Evolutionary conservation across 1,284 basidiomycete species (phyloP), one percentile per base, ranked within the genome.

Genomic region (Apiotrichum porosum): DNA sequence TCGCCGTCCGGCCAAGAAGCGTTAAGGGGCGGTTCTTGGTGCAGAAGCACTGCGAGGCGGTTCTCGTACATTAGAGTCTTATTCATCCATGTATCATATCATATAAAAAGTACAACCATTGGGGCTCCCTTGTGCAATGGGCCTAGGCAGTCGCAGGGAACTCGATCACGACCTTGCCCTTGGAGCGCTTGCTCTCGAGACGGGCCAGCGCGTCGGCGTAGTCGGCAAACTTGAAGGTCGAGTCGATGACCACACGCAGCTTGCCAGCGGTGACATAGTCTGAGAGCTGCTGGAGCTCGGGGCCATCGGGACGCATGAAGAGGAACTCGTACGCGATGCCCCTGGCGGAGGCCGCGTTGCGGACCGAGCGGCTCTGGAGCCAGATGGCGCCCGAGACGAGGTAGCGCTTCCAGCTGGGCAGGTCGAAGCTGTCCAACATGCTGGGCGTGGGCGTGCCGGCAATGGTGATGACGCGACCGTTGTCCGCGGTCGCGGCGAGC

Each of bases 111-210:
- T n/a, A n/a, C n/a, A n/a, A n/a, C n/a, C n/a, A n/a, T n/a, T n/a
- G n/a, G n/a, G n/a, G n/a, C n/a, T n/a, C n/a, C n/a, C n/a, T n/a
- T n/a, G n/a, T n/a, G n/a, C n/a, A n/a, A n/a, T n/a, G n/a, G n/a
- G n/a, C 26, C 26, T 28, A 6, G 26, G 26, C 26, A 12, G n/a
- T n/a, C n/a, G 26, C 26, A 28, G 26, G 26, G 26, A 41, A 30
- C 39, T 42, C 41, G 31, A 42, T n/a, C 15, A 55, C 13, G 14
- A 58, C 30, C 57, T 58, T 58, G 51, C 57, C 57, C 54, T 58
- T 58, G 9, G 36, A 24, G 18, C 54, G 19, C 17, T 37, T 32
- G 23, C 38, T 44, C 43, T 58, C 57, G 31, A 58, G 51, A 9
- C 30, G 35, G 32, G 45, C 51, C 18, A 33, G 56, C 17, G 51